Percentiles rank a stretch among this genome's conserved stretches.
phyloP scores from a whole-genome alignment of 805 yeast species.

The Kazachstania bromeliacearum region DNA sequence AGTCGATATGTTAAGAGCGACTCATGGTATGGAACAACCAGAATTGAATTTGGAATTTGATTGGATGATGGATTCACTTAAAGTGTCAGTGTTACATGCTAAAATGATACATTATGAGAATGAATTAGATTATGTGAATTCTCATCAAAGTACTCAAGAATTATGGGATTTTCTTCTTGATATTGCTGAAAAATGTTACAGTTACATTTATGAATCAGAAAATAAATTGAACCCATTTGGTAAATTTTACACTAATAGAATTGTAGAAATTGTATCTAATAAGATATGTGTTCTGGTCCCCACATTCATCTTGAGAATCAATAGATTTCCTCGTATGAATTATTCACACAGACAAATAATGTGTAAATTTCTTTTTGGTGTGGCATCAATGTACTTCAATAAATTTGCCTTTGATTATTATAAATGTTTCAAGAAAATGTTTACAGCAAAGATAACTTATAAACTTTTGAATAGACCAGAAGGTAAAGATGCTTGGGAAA shows the following conservation, averaged over 20 bases:
- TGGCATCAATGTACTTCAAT: conserved; percentile 24
- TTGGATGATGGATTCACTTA: conserved; percentile 15
- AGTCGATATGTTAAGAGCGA: conserved; percentile 6
- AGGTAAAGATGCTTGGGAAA: conserved; percentile 19
- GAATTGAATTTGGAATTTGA: conserved; percentile 17
- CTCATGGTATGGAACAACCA: conserved; percentile 2
- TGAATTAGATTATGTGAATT: conserved; percentile 7
- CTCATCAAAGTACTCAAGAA: conserved; percentile 11
- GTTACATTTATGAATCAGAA: conserved; percentile 11
- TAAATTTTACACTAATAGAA: conserved; percentile 22
- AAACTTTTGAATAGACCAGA: conserved; percentile 19
- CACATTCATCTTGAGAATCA: conserved; percentile 18
- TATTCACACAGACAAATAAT: conserved; percentile 9
- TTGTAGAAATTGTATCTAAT: conserved; percentile 21
- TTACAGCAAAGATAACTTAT: conserved; percentile 21
- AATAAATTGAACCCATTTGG: conserved; percentile 10
- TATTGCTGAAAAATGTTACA: conserved; percentile 14
- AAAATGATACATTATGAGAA: conserved; percentile 19
- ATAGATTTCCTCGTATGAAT: conserved; percentile 10
- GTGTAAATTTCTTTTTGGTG: conserved; percentile 14
- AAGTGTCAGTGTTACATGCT: conserved; percentile 16
- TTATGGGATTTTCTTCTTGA: conserved; percentile 17
- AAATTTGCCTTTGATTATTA: conserved; percentile 25
- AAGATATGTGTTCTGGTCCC: conserved; percentile 21
- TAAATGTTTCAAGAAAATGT: conserved; percentile 24